Evolutionary conservation across 345 rosid species (phyloP).

Genomic region (Eucalyptus grandis): DNA sequence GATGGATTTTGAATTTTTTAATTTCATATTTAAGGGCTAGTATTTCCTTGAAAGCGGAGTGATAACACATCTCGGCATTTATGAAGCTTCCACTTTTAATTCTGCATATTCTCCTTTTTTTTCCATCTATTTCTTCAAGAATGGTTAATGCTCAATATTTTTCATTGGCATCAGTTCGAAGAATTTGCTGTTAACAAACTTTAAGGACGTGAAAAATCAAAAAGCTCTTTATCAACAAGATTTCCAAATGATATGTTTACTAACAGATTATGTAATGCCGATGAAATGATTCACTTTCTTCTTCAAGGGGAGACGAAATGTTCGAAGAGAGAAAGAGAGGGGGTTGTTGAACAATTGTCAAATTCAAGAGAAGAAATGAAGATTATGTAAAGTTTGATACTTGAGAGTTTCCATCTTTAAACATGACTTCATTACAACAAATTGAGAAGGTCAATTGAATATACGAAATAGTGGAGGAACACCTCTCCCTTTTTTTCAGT

Average conservation of each 20-base stretch:
- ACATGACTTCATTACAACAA: neutral
- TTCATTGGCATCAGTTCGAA: neutral
- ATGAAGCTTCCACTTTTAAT: neutral
- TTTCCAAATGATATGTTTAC: neutral
- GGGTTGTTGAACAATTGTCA: neutral
- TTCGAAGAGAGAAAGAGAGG: neutral
- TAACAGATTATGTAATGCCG: neutral
- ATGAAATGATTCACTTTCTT: neutral
- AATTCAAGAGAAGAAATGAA: neutral
- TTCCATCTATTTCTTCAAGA: no score
- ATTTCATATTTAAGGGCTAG: no score
- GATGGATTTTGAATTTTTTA: neutral
- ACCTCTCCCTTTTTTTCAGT: neutral
- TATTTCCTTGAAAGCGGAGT: no score
- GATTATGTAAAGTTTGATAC: neutral
- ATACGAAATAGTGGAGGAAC: neutral
- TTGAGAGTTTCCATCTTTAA: neutral
- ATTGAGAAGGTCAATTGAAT: neutral
- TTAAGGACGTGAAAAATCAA: neutral
- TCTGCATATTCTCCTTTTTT: neutral
- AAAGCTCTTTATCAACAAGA: neutral
- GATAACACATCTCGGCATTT: neutral
- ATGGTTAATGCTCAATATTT: no score
- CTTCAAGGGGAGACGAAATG: neutral
- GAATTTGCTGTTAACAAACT: neutral